Conservation (phyloP, 2,329 filamentous ascomycete species). For the Colletotrichum scovillei region DNA sequence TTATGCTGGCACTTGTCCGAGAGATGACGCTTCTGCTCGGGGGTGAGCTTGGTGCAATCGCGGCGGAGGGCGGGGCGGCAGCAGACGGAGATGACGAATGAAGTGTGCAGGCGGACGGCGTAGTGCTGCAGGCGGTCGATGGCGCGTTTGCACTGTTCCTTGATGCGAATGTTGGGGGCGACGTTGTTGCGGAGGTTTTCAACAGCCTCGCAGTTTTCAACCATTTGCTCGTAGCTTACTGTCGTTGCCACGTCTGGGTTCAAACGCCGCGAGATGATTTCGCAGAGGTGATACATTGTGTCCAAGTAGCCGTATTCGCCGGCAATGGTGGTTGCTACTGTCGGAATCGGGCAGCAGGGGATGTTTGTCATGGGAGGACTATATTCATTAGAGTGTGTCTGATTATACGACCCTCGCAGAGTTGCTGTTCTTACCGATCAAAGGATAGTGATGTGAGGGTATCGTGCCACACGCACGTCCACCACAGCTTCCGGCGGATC, state of each 20-base stretch:
- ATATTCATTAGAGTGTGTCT: not conserved
- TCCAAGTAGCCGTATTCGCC: constrained; percentile 70
- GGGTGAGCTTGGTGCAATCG: constrained; percentile 61
- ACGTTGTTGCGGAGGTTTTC: constrained; percentile 63
- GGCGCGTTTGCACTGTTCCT: constrained; percentile 72
- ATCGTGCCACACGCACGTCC: constrained; percentile 76
- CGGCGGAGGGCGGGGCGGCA: constrained; percentile 71
- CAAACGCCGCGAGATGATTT: constrained; percentile 68
- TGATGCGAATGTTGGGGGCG: constrained; percentile 64
- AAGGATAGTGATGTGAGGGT: constrained; percentile 74
- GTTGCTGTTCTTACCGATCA: constrained; percentile 60
- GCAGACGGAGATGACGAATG: constrained; percentile 73
- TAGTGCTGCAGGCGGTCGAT: constrained; percentile 73
- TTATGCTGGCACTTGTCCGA: constrained; percentile 71
- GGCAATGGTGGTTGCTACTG: constrained; percentile 52
- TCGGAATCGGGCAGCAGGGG: constrained; percentile 65
- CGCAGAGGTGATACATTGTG: constrained; percentile 73
- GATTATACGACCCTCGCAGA: no score
- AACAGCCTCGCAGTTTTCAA: constrained; percentile 67
- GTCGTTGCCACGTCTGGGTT: constrained; percentile 64
- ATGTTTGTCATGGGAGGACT: constrained; percentile 73
- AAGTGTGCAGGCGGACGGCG: constrained; percentile 72
- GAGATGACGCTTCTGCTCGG: constrained; percentile 64
- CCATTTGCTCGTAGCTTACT: constrained; percentile 65
- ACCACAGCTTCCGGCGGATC: constrained; percentile 68